Base-by-base conservation (phyloP, 2,329 filamentous ascomycete species). In the Colletotrichum incanum region DNA sequence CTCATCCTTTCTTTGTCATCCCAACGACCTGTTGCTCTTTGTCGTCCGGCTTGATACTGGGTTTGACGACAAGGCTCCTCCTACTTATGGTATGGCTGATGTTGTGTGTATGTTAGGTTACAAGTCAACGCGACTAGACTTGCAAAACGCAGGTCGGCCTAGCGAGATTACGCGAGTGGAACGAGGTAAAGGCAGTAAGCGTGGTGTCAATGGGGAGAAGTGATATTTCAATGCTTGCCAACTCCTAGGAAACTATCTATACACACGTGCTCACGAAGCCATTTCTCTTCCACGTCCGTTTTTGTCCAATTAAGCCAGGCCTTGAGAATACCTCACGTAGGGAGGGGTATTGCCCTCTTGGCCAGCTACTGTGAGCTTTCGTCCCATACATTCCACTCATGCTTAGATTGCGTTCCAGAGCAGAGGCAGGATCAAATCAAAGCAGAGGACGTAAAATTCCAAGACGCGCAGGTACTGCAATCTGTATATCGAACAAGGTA, bases 401-500 rank as follows among this genome's bases (percentile, higher is more conserved):
- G 68, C 55, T 50, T 11, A 59, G n/a, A n/a, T 16, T 41, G 65
- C 58, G 39, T 71, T 72, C 59, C 69, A 55, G n/a, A 49, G 56
- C 31, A 64, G 58, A 68, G 62, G 61, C 54, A 66, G n/a, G 26
- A 52, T 34, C 49, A 45, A 69, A 45, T 52, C 64, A 55, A 56
- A 68, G 26, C 61, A 67, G 34, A 69, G 8, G 47, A 67, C 34
- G 54, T 18, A 26, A 58, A 69, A 70, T 71, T 56, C 72, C 56
- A 73, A 43, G 49, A 37, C 28, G 64, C 65, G 64, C 65, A 76
- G 74, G 72, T 70, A 73, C 61, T 70, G 71, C 77, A 81, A 78
- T 82, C 79, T 82, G 81, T 87, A 86, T 87, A 87, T 89, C 84
- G 86, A 88, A 89, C 87, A 89, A 89, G 87, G 87, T 89, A 89